Evolutionary conservation across 495 filamentous ascomycete species (phyloP).

Genomic region (Aspergillus incahuasiensis): DNA sequence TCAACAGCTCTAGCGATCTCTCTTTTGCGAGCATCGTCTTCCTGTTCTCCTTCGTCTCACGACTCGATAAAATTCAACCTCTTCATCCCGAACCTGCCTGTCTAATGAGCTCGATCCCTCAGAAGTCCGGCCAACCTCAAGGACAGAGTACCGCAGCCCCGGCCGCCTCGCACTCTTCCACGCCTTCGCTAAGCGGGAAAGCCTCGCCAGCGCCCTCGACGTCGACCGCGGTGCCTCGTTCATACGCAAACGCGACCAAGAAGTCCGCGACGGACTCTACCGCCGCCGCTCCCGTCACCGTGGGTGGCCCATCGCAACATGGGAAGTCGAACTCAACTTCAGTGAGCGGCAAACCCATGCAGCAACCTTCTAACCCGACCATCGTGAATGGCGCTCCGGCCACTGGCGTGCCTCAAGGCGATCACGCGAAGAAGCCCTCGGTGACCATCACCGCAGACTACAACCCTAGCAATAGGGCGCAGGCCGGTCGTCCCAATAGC

Average conservation of each 20-base stretch:
- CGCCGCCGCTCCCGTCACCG: conserved; percentile 56
- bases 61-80: not conserved
- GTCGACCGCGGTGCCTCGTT: conserved; percentile 48
- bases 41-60: not conserved
- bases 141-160: conserved; percentile 50
- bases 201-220: conserved; percentile 39
- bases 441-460: conserved; percentile 81
- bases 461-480: conserved; percentile 65
- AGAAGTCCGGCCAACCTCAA: conserved; percentile 50
- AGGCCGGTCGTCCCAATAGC: conserved; percentile 55
- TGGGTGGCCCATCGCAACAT: conserved; percentile 73
- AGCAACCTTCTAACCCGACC: conserved; percentile 42
- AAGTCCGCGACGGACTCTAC: conserved; percentile 73
- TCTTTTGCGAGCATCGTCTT: not conserved
- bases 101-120: conserved; percentile 51
- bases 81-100: conserved; percentile 24
- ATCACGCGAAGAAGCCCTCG: conserved; percentile 78
- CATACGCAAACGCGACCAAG: conserved; percentile 73
- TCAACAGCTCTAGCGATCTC: not conserved
- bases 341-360: conserved; percentile 79
- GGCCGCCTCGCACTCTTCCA: conserved; percentile 45
- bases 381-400: conserved; percentile 64
- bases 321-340: conserved; percentile 72
- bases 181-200: conserved; percentile 56
- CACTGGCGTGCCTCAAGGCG: conserved; percentile 52